phyloP scores from a whole-genome alignment of 2,329 filamentous ascomycete species.

The Coniochaeta hoffmannii region DNA sequence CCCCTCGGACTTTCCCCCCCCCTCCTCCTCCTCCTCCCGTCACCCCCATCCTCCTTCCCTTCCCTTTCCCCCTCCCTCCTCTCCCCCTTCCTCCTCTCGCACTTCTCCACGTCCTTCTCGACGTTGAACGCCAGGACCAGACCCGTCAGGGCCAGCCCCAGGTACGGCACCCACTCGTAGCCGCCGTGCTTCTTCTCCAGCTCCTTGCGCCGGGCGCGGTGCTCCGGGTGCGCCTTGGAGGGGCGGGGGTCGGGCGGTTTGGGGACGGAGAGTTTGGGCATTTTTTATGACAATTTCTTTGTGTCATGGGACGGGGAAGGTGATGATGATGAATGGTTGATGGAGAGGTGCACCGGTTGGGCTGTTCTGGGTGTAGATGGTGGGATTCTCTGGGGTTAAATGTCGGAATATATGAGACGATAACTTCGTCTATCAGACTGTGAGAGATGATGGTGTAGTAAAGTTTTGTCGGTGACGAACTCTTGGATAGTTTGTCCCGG shows the following conservation, averaged over 20 bases:
- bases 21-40: neutral
- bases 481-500: neutral
- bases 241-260: conserved; percentile 23
- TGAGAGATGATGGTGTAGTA: neutral
- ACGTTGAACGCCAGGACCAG: conserved; percentile 29
- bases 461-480: neutral
- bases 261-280: conserved; percentile 4
- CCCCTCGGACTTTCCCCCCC: neutral
- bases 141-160: conserved; percentile 29
- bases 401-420: neutral
- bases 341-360: too few species aligned
- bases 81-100: conserved; percentile 19
- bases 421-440: neutral
- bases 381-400: neutral
- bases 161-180: conserved; percentile 32
- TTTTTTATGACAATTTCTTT: conserved; percentile 7
- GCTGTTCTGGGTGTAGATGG: neutral
- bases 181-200: conserved; percentile 29
- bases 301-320: neutral
- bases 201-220: conserved; percentile 26
- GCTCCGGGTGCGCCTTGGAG: conserved; percentile 29
- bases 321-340: neutral
- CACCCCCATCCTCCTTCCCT: conserved; percentile 4
- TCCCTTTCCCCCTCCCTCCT: conserved; percentile 6
- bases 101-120: conserved; percentile 30